Conservation (phyloP, 805 yeast genomes). For the Yamadazyma kitorensis region DNA sequence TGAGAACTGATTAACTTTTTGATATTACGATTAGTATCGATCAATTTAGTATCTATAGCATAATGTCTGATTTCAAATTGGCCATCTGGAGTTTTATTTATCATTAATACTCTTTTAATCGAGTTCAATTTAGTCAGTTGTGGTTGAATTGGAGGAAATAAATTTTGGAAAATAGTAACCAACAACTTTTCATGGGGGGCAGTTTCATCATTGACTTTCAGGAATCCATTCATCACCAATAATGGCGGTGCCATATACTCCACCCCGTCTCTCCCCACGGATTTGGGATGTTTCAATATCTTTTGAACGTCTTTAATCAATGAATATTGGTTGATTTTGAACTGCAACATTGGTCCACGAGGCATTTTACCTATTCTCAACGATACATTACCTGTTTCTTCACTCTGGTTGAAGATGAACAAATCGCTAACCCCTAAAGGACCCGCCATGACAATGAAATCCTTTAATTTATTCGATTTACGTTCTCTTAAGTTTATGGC, state of each 20-base stretch:
- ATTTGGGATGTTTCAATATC: conserved; percentile 73
- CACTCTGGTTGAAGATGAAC: conserved; percentile 81
- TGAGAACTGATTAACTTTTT: conserved; percentile 67
- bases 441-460: conserved; percentile 97
- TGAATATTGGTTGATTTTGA: conserved; percentile 73
- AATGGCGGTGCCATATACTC: conserved; percentile 81
- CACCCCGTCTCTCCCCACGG: conserved; percentile 59
- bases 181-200: conserved; percentile 74
- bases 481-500: conserved; percentile 86
- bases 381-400: conserved; percentile 73
- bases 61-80: conserved; percentile 85
- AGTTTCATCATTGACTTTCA: conserved; percentile 42
- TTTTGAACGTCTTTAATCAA: conserved; percentile 75
- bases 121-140: conserved; percentile 68
- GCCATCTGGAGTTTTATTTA: conserved; percentile 70
- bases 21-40: conserved; percentile 71
- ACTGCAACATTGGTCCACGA: conserved; percentile 90
- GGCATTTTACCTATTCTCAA: conserved; percentile 85
- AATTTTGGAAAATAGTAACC: conserved; percentile 88
- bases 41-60: conserved; percentile 80
- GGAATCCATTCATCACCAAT: conserved; percentile 88
- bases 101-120: conserved; percentile 81
- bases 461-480: conserved; percentile 81
- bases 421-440: conserved; percentile 91
- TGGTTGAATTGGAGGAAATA: conserved; percentile 94